Evolutionary conservation across 1,139 yeast species (phyloP), one percentile per base, ranked within the genome.

Genomic region (Yamadazyma triangularis): DNA sequence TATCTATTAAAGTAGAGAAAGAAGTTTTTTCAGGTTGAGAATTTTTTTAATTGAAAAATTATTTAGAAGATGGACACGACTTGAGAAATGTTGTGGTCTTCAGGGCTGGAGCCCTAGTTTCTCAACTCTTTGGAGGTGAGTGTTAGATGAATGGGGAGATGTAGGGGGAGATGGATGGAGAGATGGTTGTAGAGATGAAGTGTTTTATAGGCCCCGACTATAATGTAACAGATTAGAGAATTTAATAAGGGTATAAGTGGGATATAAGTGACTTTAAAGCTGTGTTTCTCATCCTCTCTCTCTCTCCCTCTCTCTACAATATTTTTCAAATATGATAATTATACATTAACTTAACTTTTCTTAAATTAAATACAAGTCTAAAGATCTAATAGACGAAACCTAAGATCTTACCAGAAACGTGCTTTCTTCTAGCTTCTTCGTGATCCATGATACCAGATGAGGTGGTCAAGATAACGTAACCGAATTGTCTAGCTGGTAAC

Each of bases 401-500:
- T 59, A 88, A 77, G 59, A 88, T 80, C 74, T 88, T 88, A 65
- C 96, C 96, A 50, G 96, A 86, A 53, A 88, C 96, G 70, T 89
- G 96, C 83, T 88, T 89, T 80, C 96, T 83, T 79, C 95, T 87
- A 53, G 96, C 97, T 75, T 89, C 96, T 75, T 89, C 96, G 75
- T 89, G 96, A 76, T 88, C 96, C 95, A 89, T 87, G 54, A 89
- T 89, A 70, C 97, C 97, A 54, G 96, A 95, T 53, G 96, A 89
- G 51, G 97, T 89, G 67, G 96, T 88, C 61, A 88, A 77, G 64
- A 88, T 83, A 58, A 88, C 86, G 73, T 71, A 86, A 73, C 96
- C 96, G 58, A 87, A 88, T 71, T 88, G 96, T 81, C 96, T 86
- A 45, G 96, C 93, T 59, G 96, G 96, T 59, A 88, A 74, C 61